These are phyloP conservation scores for Apostasia shenzhenica DNA, from an alignment of 106 monocot genomes.

Conservation along the genomic window DNA sequence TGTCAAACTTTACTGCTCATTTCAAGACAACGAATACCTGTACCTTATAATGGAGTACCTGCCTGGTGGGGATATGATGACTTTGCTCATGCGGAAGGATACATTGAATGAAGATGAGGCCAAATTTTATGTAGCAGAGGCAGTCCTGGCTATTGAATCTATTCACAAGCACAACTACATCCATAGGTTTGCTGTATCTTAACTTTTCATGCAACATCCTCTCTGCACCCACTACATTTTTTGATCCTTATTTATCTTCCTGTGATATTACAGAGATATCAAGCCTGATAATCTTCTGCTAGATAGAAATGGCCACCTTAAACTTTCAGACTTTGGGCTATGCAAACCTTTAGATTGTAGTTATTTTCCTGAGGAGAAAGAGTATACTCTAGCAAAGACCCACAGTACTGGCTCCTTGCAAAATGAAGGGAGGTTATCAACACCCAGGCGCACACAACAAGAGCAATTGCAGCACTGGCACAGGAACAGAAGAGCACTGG, in stretches of 20 bases:
- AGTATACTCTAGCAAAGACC: slow-evolving; percentile 40
- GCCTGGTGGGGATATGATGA: slow-evolving; percentile 97
- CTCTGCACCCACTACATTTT: neutral
- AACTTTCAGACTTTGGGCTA: slow-evolving; percentile 93
- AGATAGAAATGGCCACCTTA: slow-evolving; percentile 85
- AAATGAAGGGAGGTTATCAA: slow-evolving; percentile 40
- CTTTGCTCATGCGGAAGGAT: slow-evolving; percentile 91
- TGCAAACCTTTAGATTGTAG: slow-evolving; percentile 86
- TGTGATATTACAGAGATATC: slow-evolving; percentile 68
- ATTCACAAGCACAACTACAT: slow-evolving; percentile 98
- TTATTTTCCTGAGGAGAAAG: slow-evolving; percentile 63
- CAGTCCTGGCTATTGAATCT: slow-evolving; percentile 92
- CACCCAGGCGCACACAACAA: slow-evolving; percentile 65
- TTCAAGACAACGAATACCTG: slow-evolving; percentile 69
- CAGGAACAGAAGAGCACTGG: slow-evolving; percentile 86
- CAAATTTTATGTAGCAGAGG: slow-evolving; percentile 82
- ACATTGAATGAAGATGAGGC: slow-evolving; percentile 87
- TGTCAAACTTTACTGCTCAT: slow-evolving; percentile 42
- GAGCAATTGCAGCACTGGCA: slow-evolving; percentile 95
- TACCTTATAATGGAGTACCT: slow-evolving; percentile 97
- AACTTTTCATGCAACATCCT: neutral
- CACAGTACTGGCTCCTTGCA: slow-evolving; percentile 29
- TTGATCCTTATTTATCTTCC: neutral
- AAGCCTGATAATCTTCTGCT: slow-evolving; percentile 96
- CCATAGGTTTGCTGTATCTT: slow-evolving; percentile 52